Conservation (phyloP, 1,139 yeast species). For the Protomyces arabidopsidicola region DNA sequence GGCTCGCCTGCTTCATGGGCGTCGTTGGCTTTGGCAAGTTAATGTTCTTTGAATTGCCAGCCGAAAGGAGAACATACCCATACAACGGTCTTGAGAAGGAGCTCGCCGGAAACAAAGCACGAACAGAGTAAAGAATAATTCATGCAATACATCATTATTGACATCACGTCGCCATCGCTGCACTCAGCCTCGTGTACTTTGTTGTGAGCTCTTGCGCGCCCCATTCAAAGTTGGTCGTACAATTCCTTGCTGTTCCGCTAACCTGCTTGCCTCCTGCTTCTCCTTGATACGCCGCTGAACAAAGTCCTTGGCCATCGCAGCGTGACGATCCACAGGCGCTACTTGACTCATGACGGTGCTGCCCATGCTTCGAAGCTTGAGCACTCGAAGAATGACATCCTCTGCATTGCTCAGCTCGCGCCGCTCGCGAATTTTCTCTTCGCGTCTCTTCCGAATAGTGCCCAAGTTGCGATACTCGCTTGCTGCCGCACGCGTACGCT, state of each 20-base stretch:
- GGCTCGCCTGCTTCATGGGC: conserved; percentile 51
- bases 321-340: not conserved
- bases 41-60: conserved; percentile 14
- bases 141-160: no score
- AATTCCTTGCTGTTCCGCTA: not conserved
- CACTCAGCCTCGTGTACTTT: no score
- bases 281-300: not conserved
- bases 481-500: conserved; percentile 48
- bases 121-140: not conserved
- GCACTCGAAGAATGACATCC: conserved; percentile 19
- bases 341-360: not conserved
- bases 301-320: not conserved
- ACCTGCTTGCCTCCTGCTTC: not conserved
- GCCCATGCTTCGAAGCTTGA: not conserved
- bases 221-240: not conserved
- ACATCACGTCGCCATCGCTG: no score
- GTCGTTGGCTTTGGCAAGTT: conserved; percentile 54
- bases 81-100: conserved; percentile 12
- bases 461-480: conserved; percentile 67
- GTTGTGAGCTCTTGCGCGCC: no score
- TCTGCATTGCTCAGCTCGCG: conserved; percentile 12
- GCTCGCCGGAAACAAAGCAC: not conserved
- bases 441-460: conserved; percentile 44
- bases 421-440: conserved; percentile 1
- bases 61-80: conserved; percentile 21